phyloP scores from a whole-genome alignment of 179 eudicot species.

The Heliamphora pulchella region DNA sequence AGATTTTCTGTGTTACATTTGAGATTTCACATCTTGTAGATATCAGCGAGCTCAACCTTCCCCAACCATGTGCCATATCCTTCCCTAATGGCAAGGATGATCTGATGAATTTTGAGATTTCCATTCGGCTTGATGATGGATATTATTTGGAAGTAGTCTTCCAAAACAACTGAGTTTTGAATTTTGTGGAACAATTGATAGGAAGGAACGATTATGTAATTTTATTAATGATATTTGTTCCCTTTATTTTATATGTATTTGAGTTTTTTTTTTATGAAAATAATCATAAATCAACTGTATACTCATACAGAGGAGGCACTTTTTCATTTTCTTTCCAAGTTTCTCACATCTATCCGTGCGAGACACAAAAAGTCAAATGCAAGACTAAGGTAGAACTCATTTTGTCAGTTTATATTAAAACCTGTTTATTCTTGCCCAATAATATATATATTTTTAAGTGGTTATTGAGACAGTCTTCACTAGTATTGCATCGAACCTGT shows the following conservation, averaged over 20 bases:
- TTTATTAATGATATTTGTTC: neutral
- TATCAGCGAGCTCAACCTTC: conserved; percentile 82
- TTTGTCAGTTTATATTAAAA: no score
- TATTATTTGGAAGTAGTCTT: conserved; percentile 60
- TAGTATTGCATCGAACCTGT: conserved; percentile 4
- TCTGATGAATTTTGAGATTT: conserved; percentile 89
- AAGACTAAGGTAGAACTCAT: conserved; percentile 51
- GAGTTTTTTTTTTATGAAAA: neutral
- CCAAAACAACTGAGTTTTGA: neutral
- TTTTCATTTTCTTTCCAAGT: conserved; percentile 60
- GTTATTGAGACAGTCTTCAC: neutral
- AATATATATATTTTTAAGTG: no score
- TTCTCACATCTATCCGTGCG: conserved; percentile 65
- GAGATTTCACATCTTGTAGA: conserved; percentile 35
- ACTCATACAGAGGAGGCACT: conserved; percentile 44
- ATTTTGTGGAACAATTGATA: neutral
- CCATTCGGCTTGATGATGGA: conserved; percentile 87
- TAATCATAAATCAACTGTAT: neutral
- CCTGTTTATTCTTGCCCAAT: neutral
- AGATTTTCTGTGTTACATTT: no score
- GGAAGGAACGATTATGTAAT: neutral
- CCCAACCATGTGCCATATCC: conserved; percentile 65
- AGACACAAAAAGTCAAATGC: conserved; percentile 80
- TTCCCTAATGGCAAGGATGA: conserved; percentile 92
- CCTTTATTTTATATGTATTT: neutral